phyloP scores from a whole-genome alignment of 306 rosid genomes.

The Vigna radiata region DNA sequence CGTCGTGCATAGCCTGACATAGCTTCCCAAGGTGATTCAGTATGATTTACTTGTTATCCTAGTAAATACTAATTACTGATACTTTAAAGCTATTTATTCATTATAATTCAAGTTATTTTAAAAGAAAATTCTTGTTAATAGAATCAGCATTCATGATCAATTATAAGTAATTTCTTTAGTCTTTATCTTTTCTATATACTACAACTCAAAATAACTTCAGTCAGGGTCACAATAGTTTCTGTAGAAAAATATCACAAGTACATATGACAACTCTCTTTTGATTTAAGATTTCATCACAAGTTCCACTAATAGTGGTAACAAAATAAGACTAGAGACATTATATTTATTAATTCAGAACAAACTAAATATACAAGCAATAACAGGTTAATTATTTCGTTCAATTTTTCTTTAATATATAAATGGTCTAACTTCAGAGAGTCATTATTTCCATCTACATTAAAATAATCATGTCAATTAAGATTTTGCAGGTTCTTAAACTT shows the following conservation, averaged over 20 bases:
- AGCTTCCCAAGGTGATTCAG: slow-evolving; percentile 76
- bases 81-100: not conserved
- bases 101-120: not conserved
- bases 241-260: not conserved
- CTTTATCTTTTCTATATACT: not conserved
- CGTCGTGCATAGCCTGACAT: slow-evolving; percentile 72
- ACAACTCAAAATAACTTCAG: not conserved
- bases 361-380: slow-evolving; percentile 26
- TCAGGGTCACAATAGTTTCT: slow-evolving; percentile 2
- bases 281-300: slow-evolving; percentile 12
- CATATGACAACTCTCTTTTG: not conserved
- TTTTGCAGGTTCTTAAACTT: slow-evolving; percentile 28
- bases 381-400: slow-evolving; percentile 33
- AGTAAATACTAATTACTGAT: not conserved
- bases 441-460: slow-evolving; percentile 30
- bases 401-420: slow-evolving; percentile 35
- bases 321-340: not conserved
- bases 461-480: slow-evolving; percentile 25
- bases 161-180: not conserved
- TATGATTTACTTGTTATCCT: not conserved
- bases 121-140: not conserved
- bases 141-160: not conserved
- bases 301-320: slow-evolving; percentile 14
- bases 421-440: slow-evolving; percentile 34
- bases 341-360: slow-evolving; percentile 20